These are phyloP conservation scores for Peronosclerospora sorghi DNA, from an alignment of 352 stramenopile genomes.

Conservation along the genomic window DNA sequence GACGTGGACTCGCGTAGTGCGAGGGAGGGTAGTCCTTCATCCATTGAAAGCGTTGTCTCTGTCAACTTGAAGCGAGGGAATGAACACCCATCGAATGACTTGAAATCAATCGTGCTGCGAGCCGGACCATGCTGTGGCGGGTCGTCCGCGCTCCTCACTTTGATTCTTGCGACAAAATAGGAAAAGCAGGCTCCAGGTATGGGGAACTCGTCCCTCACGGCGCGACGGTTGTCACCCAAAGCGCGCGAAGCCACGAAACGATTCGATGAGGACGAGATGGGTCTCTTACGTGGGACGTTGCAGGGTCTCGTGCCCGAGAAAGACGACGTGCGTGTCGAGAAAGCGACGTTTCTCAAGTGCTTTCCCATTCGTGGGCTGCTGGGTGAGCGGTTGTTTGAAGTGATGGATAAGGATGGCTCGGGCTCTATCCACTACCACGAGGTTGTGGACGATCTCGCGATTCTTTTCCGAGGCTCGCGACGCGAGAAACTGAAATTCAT, in stretches of 20 bases:
- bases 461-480: constrained; percentile 69
- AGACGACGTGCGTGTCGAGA: constrained; percentile 74
- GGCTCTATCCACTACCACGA: constrained; percentile 86
- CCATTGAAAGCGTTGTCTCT: too few relatives aligned
- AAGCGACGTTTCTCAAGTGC: constrained; percentile 90
- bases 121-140: constrained; percentile 12
- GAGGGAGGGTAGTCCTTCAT: too few relatives aligned
- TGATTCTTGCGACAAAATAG: constrained; percentile 1
- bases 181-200: constrained; percentile 19
- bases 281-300: constrained; percentile 68
- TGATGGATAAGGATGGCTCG: constrained; percentile 86
- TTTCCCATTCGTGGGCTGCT: constrained; percentile 86
- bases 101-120: neutral
- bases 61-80: too few relatives aligned
- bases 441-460: constrained; percentile 85
- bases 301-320: constrained; percentile 53
- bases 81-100: too few relatives aligned
- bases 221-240: constrained; percentile 30
- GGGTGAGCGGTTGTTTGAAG: constrained; percentile 86
- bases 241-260: constrained; percentile 66
- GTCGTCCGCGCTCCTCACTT: constrained; percentile 16
- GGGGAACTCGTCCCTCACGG: constrained; percentile 52
- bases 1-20: too few relatives aligned
- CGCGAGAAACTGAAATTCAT: constrained; percentile 90
- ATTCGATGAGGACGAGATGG: constrained; percentile 70